Evolutionary conservation across 2,329 filamentous ascomycete genomes (phyloP).

Genomic region (Fusarium sp.): DNA sequence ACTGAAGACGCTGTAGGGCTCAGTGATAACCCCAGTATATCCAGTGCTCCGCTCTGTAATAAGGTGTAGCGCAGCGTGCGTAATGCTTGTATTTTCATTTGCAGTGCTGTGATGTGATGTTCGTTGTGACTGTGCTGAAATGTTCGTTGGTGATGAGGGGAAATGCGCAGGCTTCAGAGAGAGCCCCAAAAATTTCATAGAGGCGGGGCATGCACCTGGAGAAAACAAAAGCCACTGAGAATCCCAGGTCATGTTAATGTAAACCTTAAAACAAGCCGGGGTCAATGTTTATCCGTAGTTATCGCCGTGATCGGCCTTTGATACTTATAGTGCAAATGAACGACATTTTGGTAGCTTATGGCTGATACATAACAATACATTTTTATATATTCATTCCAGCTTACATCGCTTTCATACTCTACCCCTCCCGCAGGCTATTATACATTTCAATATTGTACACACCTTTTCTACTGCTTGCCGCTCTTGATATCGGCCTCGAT

Average conservation of each 20-base stretch:
- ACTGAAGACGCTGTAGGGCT: background rate
- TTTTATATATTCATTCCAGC: constrained; percentile 22
- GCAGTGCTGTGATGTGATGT: constrained; percentile 36
- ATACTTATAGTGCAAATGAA: background rate
- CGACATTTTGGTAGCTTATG: background rate
- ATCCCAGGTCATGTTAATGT: background rate
- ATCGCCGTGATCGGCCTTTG: constrained; percentile 24
- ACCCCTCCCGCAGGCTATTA: constrained; percentile 32
- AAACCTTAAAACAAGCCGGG: background rate
- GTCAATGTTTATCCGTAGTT: constrained; percentile 29
- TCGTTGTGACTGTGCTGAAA: constrained; percentile 53
- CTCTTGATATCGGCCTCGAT: constrained; percentile 37
- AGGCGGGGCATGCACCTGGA: constrained; percentile 12
- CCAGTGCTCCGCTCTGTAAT: constrained; percentile 27
- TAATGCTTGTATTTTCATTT: constrained; percentile 5
- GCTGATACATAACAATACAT: background rate
- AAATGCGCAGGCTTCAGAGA: constrained; percentile 44
- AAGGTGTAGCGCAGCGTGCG: background rate
- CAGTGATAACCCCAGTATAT: constrained; percentile 10
- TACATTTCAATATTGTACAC: constrained; percentile 40
- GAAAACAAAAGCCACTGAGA: background rate
- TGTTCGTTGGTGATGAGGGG: constrained; percentile 51
- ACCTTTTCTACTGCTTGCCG: constrained; percentile 35
- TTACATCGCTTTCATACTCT: constrained; percentile 26
- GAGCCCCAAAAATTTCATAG: constrained; percentile 1